A percentile compares a stretch with the other conserved stretches of the same genome.
phyloP scores from a whole-genome alignment of 1,284 basidiomycete genomes.

The Anthracocystis panici-leucophaei region DNA sequence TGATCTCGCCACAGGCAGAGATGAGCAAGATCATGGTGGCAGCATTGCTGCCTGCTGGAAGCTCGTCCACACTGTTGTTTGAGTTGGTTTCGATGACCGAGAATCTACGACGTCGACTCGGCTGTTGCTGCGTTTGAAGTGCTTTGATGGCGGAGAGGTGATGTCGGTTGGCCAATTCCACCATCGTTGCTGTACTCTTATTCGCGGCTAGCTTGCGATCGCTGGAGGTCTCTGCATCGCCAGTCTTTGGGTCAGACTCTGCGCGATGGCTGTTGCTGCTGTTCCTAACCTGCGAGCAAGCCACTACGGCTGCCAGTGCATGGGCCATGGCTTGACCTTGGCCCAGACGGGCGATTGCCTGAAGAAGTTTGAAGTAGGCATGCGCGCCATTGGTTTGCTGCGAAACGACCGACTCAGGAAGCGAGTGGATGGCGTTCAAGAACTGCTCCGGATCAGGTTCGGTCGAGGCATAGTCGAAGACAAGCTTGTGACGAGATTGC shows the following conservation, averaged over 20 bases:
- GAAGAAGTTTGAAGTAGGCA: conserved; percentile 36
- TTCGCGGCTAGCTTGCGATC: not conserved
- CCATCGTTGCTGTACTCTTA: conserved; percentile 1
- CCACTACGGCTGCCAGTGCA: conserved; percentile 39
- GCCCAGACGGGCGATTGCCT: conserved; percentile 25
- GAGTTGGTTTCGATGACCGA: conserved; percentile 44
- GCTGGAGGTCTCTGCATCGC: not conserved
- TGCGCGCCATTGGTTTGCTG: conserved; percentile 33
- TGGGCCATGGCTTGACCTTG: conserved; percentile 52
- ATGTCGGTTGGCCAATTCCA: conserved; percentile 44
- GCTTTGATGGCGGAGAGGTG: conserved; percentile 47
- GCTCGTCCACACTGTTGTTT: conserved; percentile 17
- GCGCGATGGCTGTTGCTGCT: too few relatives aligned
- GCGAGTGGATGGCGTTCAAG: conserved; percentile 13
- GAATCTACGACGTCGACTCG: conserved; percentile 47
- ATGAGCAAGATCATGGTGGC: conserved; percentile 46
- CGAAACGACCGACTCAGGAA: conserved; percentile 18
- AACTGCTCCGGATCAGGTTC: conserved; percentile 38
- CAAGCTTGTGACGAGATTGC: conserved; percentile 32
- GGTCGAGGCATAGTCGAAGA: conserved; percentile 33
- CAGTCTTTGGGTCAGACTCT: not conserved
- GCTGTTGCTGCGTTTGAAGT: conserved; percentile 40
- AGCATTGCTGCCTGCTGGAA: conserved; percentile 42
- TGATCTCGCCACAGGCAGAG: conserved; percentile 33
- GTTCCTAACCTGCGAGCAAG: conserved; percentile 23